phyloP scores from a whole-genome alignment of 768 basidiomycete genomes.

The Trametes sanguinea region DNA sequence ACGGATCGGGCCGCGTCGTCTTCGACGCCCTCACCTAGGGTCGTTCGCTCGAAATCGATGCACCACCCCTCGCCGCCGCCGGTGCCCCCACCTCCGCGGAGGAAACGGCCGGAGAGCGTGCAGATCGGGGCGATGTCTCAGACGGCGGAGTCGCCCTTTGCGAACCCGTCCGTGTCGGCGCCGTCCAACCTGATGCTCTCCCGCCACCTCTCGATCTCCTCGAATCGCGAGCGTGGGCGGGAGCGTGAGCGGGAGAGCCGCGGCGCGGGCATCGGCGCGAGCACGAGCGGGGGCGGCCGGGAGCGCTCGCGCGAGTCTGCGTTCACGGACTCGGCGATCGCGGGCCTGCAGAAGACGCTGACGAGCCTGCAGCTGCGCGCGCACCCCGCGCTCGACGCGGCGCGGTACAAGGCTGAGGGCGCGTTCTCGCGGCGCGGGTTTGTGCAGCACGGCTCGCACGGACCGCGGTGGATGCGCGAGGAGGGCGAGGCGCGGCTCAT shows the following conservation, averaged over 20 bases:
- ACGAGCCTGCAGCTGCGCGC: slow-evolving; percentile 41
- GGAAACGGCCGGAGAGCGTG: slow-evolving; percentile 65
- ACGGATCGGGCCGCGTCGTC: slow-evolving; percentile 6
- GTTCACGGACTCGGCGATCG: slow-evolving; percentile 36
- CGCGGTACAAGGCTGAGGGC: slow-evolving; percentile 72
- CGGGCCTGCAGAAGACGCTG: slow-evolving; percentile 48
- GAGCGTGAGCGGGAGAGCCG: slow-evolving; percentile 7
- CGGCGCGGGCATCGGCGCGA: slow-evolving; percentile 7
- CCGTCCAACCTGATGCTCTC: slow-evolving; percentile 32
- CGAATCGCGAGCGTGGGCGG: slow-evolving; percentile 14
- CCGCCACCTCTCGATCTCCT: slow-evolving; percentile 43
- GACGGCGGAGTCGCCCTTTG: slow-evolving; percentile 18
- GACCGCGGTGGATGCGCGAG: slow-evolving; percentile 31
- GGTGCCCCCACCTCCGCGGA: slow-evolving; percentile 46
- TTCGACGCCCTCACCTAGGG: slow-evolving; percentile 37
- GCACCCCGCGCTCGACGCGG: slow-evolving; percentile 60
- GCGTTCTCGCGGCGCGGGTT: slow-evolving; percentile 63
- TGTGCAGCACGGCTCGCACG: slow-evolving; percentile 39
- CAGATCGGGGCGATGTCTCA: slow-evolving; percentile 40
- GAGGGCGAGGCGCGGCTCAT: slow-evolving; percentile 43
- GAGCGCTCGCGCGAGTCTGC: slow-evolving; percentile 15
- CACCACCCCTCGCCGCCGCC: slow-evolving; percentile 46
- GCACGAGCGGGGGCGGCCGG: slow-evolving; percentile 14
- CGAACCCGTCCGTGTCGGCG: slow-evolving; percentile 20
- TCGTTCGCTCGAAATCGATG: slow-evolving; percentile 57